Conservation (phyloP, 1,284 basidiomycete species). For the Puccinia coronata region DNA sequence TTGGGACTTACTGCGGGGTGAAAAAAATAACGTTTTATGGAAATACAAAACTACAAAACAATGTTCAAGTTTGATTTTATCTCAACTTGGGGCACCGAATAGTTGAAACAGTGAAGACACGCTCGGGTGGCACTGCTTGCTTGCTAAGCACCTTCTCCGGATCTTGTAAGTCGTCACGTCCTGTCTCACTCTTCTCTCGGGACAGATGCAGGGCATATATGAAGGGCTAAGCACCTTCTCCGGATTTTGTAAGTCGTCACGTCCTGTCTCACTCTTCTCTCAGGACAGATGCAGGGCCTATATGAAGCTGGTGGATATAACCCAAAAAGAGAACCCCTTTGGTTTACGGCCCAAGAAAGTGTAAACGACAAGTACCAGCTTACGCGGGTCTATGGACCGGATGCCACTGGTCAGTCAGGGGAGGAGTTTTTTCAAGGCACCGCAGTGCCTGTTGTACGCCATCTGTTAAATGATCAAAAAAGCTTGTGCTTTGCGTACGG, state of each 20-base stretch:
- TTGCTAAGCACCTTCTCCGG: too few species aligned
- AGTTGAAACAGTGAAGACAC: too few species aligned
- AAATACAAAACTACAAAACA: too few species aligned
- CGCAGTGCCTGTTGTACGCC: constrained; percentile 81
- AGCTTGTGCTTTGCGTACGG: constrained; percentile 95
- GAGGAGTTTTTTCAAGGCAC: constrained; percentile 82
- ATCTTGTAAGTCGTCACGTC: too few species aligned
- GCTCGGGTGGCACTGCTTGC: too few species aligned
- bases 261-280: too few species aligned
- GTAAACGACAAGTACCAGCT: constrained; percentile 46
- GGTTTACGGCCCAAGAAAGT: constrained; percentile 1
- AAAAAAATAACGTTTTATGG: too few species aligned
- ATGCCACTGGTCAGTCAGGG: constrained; percentile 65
- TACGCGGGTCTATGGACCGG: constrained; percentile 37
- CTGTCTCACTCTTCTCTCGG: background rate
- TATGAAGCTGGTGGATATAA: constrained; percentile 41
- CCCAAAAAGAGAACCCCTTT: constrained; percentile 44
- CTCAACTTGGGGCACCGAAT: too few species aligned
- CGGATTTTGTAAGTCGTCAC: too few species aligned
- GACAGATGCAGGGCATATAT: constrained; percentile 12
- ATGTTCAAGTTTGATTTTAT: too few species aligned
- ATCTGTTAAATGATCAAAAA: constrained; percentile 73
- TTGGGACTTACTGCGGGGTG: too few species aligned
- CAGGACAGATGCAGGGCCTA: constrained; percentile 13
- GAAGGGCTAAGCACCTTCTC: too few species aligned